Evolutionary conservation across 768 basidiomycete genomes (phyloP).

Genomic region (Xerocomus potaroensis): DNA sequence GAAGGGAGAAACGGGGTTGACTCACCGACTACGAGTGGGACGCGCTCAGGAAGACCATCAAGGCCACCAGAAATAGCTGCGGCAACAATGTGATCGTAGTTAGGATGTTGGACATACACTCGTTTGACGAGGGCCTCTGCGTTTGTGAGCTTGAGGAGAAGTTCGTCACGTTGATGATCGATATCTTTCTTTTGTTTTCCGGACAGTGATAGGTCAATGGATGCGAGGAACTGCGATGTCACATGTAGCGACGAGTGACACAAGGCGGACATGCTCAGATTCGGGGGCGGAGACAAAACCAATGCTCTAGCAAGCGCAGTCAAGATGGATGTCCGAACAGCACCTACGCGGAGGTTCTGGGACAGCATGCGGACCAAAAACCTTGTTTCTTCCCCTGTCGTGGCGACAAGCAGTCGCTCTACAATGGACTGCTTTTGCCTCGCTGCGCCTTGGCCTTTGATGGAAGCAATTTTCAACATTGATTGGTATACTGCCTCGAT

Average conservation of each 20-base stretch:
- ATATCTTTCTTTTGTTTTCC: conserved; percentile 28
- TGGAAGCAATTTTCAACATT: conserved; percentile 59
- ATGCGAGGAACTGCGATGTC: conserved; percentile 16
- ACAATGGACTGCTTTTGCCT: conserved; percentile 75
- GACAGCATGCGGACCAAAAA: conserved; percentile 74
- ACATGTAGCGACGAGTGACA: conserved; percentile 29
- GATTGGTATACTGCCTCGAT: conserved; percentile 64
- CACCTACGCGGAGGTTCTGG: conserved; percentile 81
- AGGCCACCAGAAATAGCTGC: conserved; percentile 61
- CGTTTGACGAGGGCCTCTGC: conserved; percentile 66
- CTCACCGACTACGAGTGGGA: conserved; percentile 69
- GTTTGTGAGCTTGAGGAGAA: conserved; percentile 40
- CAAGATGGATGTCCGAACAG: conserved; percentile 78
- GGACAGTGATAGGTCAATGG: conserved; percentile 12
- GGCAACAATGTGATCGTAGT: conserved; percentile 63
- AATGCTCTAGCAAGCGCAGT: conserved; percentile 77
- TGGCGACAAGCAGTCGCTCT: conserved; percentile 76
- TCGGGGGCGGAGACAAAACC: conserved; percentile 50
- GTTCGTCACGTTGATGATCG: conserved; percentile 32
- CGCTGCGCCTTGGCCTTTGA: conserved; percentile 72
- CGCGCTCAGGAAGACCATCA: conserved; percentile 51
- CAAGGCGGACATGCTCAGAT: conserved; percentile 15
- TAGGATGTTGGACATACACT: conserved; percentile 76
- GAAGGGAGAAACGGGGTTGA: conserved; percentile 7
- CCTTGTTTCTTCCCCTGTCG: conserved; percentile 83